These are phyloP conservation scores for Athelia sp. DNA, from an alignment of 1,284 basidiomycete species.

Conservation along the genomic window DNA sequence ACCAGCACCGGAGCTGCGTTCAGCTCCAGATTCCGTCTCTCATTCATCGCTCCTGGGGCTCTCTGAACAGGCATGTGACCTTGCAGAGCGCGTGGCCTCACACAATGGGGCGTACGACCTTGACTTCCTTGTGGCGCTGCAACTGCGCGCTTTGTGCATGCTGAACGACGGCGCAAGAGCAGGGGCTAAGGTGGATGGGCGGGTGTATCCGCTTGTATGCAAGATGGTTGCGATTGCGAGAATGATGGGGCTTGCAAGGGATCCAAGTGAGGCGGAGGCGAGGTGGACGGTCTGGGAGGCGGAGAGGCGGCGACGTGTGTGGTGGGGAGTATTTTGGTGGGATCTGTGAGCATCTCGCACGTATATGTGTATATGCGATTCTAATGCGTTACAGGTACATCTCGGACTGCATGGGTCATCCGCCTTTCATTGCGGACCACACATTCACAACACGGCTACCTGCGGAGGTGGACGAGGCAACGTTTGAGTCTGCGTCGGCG, in stretches of 20 bases:
- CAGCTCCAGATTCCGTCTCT: neutral
- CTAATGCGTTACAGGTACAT: constrained; percentile 44
- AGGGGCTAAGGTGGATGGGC: neutral
- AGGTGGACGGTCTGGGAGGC: constrained; percentile 46
- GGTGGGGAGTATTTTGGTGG: constrained; percentile 74
- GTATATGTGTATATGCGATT: constrained; percentile 6
- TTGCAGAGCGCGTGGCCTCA: neutral
- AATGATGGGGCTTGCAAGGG: constrained; percentile 54
- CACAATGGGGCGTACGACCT: neutral
- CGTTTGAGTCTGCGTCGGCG: constrained; percentile 10
- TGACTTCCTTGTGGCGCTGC: neutral
- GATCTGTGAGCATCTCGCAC: constrained; percentile 49
- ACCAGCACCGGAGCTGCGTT: neutral
- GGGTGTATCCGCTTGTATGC: constrained; percentile 23
- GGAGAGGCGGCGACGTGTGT: constrained; percentile 56
- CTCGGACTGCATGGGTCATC: constrained; percentile 58
- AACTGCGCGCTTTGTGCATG: neutral
- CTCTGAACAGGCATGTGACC: neutral
- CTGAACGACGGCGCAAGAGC: neutral
- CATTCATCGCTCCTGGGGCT: neutral
- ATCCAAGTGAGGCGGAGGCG: constrained; percentile 47
- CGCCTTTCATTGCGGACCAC: constrained; percentile 48
- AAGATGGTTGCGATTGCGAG: constrained; percentile 65
- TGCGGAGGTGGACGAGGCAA: constrained; percentile 40
- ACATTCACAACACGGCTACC: constrained; percentile 44